Evolutionary conservation across 202 grass and related monocot genomes (phyloP).

Genomic region (Zoysia matrella): DNA sequence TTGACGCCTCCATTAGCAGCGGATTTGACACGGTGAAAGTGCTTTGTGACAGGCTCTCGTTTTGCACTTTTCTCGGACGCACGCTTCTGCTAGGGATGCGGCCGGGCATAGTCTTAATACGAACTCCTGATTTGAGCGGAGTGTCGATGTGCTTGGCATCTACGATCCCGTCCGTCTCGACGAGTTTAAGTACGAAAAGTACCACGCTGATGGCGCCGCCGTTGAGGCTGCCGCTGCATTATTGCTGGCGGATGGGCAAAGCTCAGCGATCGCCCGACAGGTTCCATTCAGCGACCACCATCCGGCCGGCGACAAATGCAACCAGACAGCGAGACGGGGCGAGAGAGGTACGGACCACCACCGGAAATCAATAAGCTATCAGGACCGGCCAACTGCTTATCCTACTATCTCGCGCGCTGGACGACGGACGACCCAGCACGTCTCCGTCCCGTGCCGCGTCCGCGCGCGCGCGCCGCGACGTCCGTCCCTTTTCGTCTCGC

Average conservation of each 20-base stretch:
- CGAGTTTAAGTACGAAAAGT: background rate
- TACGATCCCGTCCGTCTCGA: background rate
- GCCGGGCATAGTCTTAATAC: too few relatives aligned
- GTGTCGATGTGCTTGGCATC: too few relatives aligned
- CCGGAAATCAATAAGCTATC: slow-evolving; percentile 49
- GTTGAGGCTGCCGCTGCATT: background rate
- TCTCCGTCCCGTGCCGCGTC: background rate
- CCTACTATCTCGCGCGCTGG: background rate
- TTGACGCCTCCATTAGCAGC: too few relatives aligned
- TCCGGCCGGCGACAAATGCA: too few relatives aligned
- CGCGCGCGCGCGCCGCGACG: background rate
- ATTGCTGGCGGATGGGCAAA: background rate
- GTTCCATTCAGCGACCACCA: background rate
- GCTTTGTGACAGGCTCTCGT: too few relatives aligned
- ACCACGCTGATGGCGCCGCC: background rate
- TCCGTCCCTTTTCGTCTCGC: background rate
- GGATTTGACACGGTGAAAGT: too few relatives aligned
- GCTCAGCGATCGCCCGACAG: background rate
- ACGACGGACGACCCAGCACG: background rate
- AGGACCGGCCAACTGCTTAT: slow-evolving; percentile 33
- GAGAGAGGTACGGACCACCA: background rate
- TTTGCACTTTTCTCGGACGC: too few relatives aligned
- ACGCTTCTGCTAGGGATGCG: too few relatives aligned
- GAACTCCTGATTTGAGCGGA: too few relatives aligned
- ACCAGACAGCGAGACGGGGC: background rate